phyloP scores from a whole-genome alignment of 768 basidiomycete genomes.

The Cubamyces lactineus region DNA sequence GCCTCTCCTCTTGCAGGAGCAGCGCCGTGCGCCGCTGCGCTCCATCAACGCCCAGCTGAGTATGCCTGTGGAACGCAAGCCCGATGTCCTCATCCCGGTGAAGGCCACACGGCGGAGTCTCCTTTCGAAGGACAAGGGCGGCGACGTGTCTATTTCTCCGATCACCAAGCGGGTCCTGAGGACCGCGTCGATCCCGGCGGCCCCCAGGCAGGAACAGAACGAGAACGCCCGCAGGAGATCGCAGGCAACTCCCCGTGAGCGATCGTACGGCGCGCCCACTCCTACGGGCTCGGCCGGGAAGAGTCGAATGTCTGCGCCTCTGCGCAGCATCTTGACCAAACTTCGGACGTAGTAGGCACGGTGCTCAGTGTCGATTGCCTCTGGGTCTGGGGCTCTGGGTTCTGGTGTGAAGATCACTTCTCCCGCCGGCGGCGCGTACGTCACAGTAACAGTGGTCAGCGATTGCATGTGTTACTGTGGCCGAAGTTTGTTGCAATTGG shows the following conservation, averaged over 20 bases:
- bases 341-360: conserved; percentile 20
- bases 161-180: conserved; percentile 23
- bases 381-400: too few species aligned
- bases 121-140: conserved; percentile 13
- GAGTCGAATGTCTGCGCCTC: conserved; percentile 31
- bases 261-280: conserved; percentile 5
- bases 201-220: conserved; percentile 10
- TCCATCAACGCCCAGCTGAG: conserved; percentile 25
- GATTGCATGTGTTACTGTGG: neutral
- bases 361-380: too few species aligned
- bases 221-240: conserved; percentile 19
- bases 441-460: neutral
- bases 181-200: conserved; percentile 14
- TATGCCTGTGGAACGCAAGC: conserved; percentile 16
- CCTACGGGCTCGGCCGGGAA: conserved; percentile 2
- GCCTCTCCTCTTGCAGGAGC: conserved; percentile 9
- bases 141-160: neutral
- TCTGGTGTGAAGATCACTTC: too few species aligned
- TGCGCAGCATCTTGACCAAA: conserved; percentile 32
- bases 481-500: neutral
- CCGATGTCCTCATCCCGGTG: conserved; percentile 11
- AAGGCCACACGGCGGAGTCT: conserved; percentile 5
- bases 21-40: conserved; percentile 24
- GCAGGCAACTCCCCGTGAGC: conserved; percentile 3
- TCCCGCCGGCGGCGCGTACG: too few species aligned